Evolutionary conservation across 805 yeast genomes (phyloP), one percentile per base, ranked within the genome.

Genomic region (Candida alai): DNA sequence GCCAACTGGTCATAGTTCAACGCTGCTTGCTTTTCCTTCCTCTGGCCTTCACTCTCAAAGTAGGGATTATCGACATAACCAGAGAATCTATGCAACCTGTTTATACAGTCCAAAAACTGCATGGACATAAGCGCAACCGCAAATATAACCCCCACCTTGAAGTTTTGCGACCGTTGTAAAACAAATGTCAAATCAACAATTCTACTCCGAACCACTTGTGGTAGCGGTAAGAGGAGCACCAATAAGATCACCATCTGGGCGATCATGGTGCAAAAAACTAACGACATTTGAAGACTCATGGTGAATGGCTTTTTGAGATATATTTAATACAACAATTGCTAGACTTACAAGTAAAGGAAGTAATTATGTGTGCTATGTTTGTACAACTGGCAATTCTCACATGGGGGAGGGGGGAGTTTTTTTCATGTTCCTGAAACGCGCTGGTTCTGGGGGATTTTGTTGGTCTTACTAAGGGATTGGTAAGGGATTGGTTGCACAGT

Each of bases 41-140:
- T 9, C 12, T 16, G 21, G 14, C 32, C 38, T 36, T 23, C 35
- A 9, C 44, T 22, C 8, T 43, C 34, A 28, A 32, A 56, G 38
- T 52, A 51, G 4, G 63, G 56, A 30, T 46, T 51, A 19, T 40
- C 49, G 7, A 41, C 19, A 24, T 37, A 42, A 22, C 42, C 41
- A 30, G 45, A 45, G 37, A 41, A 52, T 35, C 48, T 49, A 32
- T 53, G 46, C 36, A 63, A 53, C 33, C 77, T 61, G 36, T 70
- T 69, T 45, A 74, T 52, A 13, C 83, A 75, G 47, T 78, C 85
- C 11, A 65, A 32, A 45, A 78, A 77, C 47, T 76, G 65, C 39
- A 78, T 45, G 4, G 62, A 57, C 35, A 78, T 68, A 6, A 78
- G 51, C 1, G 58, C 43, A 1, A 61, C 51, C 9, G 64, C 44